Conservation (phyloP, 768 basidiomycete species). For the Podaxis sp. region DNA sequence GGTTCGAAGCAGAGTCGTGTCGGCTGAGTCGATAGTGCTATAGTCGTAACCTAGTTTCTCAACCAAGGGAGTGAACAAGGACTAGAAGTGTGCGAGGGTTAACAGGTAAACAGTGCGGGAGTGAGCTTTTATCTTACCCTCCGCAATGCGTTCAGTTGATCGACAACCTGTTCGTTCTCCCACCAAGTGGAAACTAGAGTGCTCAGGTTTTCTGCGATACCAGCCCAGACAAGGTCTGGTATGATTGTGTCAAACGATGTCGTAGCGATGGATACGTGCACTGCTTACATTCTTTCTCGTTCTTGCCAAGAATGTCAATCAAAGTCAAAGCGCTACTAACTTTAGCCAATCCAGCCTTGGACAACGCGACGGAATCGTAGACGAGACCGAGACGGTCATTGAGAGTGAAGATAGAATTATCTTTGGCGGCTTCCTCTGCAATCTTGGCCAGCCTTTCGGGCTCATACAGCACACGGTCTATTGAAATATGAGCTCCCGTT, state of each 20-base stretch:
- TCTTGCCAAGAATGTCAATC: slow-evolving; percentile 56
- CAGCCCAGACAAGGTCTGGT: slow-evolving; percentile 80
- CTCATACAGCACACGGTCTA: slow-evolving; percentile 86
- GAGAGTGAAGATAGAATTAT: slow-evolving; percentile 64
- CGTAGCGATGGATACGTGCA: neutral
- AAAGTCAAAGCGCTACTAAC: slow-evolving; percentile 78
- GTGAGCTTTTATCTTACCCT: slow-evolving; percentile 38
- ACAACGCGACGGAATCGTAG: slow-evolving; percentile 77
- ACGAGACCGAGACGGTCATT: slow-evolving; percentile 91
- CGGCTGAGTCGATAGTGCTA: slow-evolving; percentile 60
- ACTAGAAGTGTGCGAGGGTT: slow-evolving; percentile 33
- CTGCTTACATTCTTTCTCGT: slow-evolving; percentile 75
- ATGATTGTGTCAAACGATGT: neutral
- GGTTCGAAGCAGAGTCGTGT: slow-evolving; percentile 71
- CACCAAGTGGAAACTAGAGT: slow-evolving; percentile 73
- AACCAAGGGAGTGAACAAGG: slow-evolving; percentile 73
- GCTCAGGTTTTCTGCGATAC: slow-evolving; percentile 56
- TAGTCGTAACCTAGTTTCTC: slow-evolving; percentile 80
- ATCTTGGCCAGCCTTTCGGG: slow-evolving; percentile 77
- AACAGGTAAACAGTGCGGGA: slow-evolving; percentile 6
- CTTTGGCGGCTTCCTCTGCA: slow-evolving; percentile 74
- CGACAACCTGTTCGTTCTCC: slow-evolving; percentile 63
- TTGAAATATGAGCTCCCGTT: slow-evolving; percentile 6
- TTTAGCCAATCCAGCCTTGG: slow-evolving; percentile 76
- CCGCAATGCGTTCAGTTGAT: slow-evolving; percentile 59